These are phyloP conservation scores for Hansenula sp. DNA, from an alignment of 1,139 yeast species.

Conservation along the genomic window DNA sequence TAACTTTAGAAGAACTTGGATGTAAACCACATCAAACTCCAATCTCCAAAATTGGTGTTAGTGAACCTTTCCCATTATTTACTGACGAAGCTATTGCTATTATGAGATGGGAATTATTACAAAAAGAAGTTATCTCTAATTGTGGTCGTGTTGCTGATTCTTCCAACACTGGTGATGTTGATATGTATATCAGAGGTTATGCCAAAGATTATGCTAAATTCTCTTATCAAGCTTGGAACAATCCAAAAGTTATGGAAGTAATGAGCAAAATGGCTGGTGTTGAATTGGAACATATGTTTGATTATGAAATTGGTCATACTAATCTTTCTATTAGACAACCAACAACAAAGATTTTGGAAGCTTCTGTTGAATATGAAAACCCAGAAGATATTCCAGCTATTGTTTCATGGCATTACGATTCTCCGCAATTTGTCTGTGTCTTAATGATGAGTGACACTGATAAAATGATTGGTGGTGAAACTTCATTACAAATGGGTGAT, in stretches of 20 bases:
- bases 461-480: conserved; percentile 57
- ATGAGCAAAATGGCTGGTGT: conserved; percentile 51
- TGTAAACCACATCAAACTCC: background rate
- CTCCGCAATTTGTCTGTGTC: conserved; percentile 61
- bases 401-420: conserved; percentile 57
- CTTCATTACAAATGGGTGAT: conserved; percentile 44
- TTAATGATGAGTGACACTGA: conserved; percentile 55
- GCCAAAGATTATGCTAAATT: conserved; percentile 40
- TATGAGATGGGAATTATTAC: conserved; percentile 48
- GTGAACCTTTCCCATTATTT: conserved; percentile 54
- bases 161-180: conserved; percentile 37
- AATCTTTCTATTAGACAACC: conserved; percentile 35
- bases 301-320: conserved; percentile 50
- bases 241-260: conserved; percentile 47
- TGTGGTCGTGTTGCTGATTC: conserved; percentile 37
- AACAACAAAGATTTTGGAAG: background rate
- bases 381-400: conserved; percentile 43
- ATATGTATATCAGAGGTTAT: conserved; percentile 38
- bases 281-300: conserved; percentile 46
- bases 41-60: conserved; percentile 47
- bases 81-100: conserved; percentile 52
- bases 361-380: conserved; percentile 9
- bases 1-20: conserved; percentile 46
- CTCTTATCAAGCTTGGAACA: conserved; percentile 50
- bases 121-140: conserved; percentile 38